Base-by-base conservation (phyloP, 2,329 filamentous ascomycete genomes). In the Fusarium floridanum region DNA sequence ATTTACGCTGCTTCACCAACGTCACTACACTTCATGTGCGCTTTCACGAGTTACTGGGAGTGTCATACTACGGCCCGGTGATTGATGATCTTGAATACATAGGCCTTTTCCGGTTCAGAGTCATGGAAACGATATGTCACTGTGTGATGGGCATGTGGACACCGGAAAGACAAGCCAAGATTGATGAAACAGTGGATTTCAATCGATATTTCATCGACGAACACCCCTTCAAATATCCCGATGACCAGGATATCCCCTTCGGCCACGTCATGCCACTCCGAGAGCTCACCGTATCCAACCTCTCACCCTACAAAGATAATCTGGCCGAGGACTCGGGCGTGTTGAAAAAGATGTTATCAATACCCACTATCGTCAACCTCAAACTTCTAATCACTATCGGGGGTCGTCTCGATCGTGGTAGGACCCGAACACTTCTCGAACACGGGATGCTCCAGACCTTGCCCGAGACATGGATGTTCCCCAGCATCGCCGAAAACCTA, bases 401-500 rank as follows among this genome's bases (percentile, higher is more conserved):
- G 12, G 43, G 43, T 16, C 20, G 20, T 24, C 20, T 22, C 7
- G 43, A 48, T 17, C 27, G 3, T 1, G 4, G 63, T 14, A 11
- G 45, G 9, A 6, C 45, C 14, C 22, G 5, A 9, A 34, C 10
- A 6, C 14, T 48, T 2, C 36, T 27, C 16, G 22, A 50, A 6
- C 56, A 17, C 1, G n/a, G 43, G 9, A 61, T 27, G 14, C 37
- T 62, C 20, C 20, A 16, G 3, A 64, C 16, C 10, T 16, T 82
- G 0, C 76, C 74, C 0, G 34, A 34, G 0, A 71, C 67, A 1
- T 83, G 79, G 80, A 57, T 83, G 0, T 64, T 64, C 0, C 60
- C 72, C 0, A 29, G 45, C 0, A 20, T 81, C 1, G 45, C 73
- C 0, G 50, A 72, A 2, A 78, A 78, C 7, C 50, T 85, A 3